Evolutionary conservation across 2,329 filamentous ascomycete species (phyloP), one percentile per base, ranked within the genome.

Genomic region (Aspergillus udagawae): DNA sequence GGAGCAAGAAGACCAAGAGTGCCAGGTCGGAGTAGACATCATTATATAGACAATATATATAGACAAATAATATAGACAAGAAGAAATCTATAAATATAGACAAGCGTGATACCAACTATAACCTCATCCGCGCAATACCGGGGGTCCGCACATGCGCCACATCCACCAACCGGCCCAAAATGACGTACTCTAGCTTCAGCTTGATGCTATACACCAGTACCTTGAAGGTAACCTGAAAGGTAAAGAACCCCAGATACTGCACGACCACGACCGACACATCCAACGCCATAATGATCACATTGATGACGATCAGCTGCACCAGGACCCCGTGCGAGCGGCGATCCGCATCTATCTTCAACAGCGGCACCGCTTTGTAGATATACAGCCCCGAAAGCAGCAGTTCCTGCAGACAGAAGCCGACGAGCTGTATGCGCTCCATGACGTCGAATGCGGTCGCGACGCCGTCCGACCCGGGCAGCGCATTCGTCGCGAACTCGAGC

Each of bases 381-480:
- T 83, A 84, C 14, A 83, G 68, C 0, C 70, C 64, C 1, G 81
- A 83, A 47, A 84, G 75, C 38, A 82, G 72, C 41, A 78, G 69
- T 59, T 85, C 82, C 65, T 84, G 82, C 5, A 82, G 41, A 56
- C 79, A 83, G 65, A 84, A 84, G 8, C 80, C 73, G 3, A 79
- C 77, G 51, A 84, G 75, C 62, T 85, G 81, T 10, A 84, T 73
- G 61, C 80, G 79, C 59, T 84, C 82, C 66, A 81, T 74, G 49
- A 79, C 60, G 28, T 73, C 70, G 62, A 77, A 79, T 1, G 66
- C 74, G 0, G 57, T 23, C 3, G 62, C 59, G 55, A 73, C 75
- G 5, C 63, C 56, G 1, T 20, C 17, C 0, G 62, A 62, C 51
- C 64, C 47, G 10, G 55, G 54, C 7, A 47, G 60, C 17, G 48